These are phyloP conservation scores for Mycosphaerella sp. DNA, from an alignment of 2,329 filamentous ascomycete genomes.

Conservation along the genomic window DNA sequence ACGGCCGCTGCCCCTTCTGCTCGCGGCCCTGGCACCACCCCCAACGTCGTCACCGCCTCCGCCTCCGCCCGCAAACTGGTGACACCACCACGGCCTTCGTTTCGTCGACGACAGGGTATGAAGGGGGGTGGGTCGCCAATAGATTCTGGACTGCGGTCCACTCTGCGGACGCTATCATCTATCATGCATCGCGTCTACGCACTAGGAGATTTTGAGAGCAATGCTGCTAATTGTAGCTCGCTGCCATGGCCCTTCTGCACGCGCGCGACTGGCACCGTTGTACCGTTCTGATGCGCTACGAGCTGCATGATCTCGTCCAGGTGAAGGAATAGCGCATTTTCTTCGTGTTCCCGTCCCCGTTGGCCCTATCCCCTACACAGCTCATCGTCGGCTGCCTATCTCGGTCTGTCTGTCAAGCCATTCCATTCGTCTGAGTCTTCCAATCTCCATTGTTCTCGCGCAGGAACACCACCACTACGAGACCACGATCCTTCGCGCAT, in stretches of 20 bases:
- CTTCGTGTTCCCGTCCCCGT: background rate
- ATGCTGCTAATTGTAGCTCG: conserved; percentile 13
- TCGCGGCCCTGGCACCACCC: too few species aligned
- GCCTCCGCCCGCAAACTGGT: background rate
- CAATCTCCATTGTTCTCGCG: conserved; percentile 3
- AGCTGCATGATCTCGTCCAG: background rate
- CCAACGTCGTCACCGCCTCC: background rate
- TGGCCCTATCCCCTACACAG: conserved; percentile 3
- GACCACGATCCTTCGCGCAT: background rate
- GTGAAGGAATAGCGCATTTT: background rate
- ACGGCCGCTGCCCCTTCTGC: too few species aligned
- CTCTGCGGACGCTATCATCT: conserved; percentile 8
- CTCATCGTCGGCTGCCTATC: background rate
- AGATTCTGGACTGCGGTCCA: conserved; percentile 6
- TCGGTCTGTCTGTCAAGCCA: background rate
- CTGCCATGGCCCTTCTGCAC: conserved; percentile 6
- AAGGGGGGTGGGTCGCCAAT: conserved; percentile 10
- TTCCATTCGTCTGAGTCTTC: background rate
- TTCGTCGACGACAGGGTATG: background rate
- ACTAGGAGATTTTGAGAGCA: conserved; percentile 5
- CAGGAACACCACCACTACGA: conserved; percentile 1
- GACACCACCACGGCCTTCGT: background rate
- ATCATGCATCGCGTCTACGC: conserved; percentile 13
- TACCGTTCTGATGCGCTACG: background rate
- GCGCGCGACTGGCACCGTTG: conserved; percentile 7